A percentile compares a stretch with the other conserved stretches of the same genome.
Conservation (phyloP, 768 basidiomycete genomes). For the Suillus tomentosus region DNA sequence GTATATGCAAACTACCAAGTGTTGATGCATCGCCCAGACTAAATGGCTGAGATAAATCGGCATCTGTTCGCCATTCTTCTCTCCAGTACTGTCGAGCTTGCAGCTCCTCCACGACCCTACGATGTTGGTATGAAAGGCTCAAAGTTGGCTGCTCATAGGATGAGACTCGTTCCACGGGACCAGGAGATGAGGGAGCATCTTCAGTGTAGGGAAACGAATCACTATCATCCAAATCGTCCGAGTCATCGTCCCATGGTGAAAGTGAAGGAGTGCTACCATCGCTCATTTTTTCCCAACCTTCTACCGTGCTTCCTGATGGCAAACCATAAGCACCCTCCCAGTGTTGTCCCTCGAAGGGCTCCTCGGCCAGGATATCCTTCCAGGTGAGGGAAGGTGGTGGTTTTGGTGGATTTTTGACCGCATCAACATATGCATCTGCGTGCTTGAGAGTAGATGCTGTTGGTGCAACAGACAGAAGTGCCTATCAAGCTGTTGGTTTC, state of each 20-base stretch:
- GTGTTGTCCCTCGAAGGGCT: slow-evolving; percentile 84
- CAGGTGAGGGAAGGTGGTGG: slow-evolving; percentile 57
- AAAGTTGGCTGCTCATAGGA: slow-evolving; percentile 32
- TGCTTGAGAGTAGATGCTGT: slow-evolving; percentile 47
- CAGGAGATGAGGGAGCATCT: neutral
- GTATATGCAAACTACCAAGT: slow-evolving; percentile 47
- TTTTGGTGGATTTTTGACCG: slow-evolving; percentile 44
- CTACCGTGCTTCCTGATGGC: slow-evolving; percentile 48
- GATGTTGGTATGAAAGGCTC: slow-evolving; percentile 37
- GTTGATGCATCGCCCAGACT: slow-evolving; percentile 73
- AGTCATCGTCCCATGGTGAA: slow-evolving; percentile 63
- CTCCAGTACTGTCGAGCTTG: slow-evolving; percentile 75
- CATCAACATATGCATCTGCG: slow-evolving; percentile 57
- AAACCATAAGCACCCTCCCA: slow-evolving; percentile 75
- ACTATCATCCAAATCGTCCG: slow-evolving; percentile 36
- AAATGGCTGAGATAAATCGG: slow-evolving; percentile 46
- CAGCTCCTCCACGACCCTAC: slow-evolving; percentile 63
- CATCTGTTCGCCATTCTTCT: slow-evolving; percentile 58
- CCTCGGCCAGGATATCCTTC: slow-evolving; percentile 78
- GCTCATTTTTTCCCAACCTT: slow-evolving; percentile 47
- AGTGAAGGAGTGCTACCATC: slow-evolving; percentile 67
- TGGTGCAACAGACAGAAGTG: slow-evolving; percentile 58
- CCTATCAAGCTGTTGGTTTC: slow-evolving; percentile 38
- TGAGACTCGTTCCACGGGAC: slow-evolving; percentile 10
- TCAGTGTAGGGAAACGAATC: slow-evolving; percentile 14